phyloP scores from a whole-genome alignment of 139 green algal species.

The Diplosphaera chodatii region DNA sequence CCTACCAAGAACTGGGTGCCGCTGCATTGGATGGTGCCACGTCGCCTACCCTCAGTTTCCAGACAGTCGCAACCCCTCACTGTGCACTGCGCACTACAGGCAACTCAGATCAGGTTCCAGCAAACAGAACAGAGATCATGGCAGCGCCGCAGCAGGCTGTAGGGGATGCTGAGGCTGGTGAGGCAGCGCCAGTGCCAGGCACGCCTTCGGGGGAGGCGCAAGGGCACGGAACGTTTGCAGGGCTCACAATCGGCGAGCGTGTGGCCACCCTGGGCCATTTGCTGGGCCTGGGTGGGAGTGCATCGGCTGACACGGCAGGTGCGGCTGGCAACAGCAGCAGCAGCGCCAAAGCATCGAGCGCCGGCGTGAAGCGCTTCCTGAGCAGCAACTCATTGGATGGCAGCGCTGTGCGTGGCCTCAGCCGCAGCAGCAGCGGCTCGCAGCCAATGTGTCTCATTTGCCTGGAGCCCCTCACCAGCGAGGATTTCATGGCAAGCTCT shows the following conservation, averaged over 20 bases:
- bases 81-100: too few species aligned
- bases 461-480: conserved; percentile 56
- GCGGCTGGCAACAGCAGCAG: too few species aligned
- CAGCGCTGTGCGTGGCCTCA: neutral
- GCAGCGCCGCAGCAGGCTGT: too few species aligned
- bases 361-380: neutral
- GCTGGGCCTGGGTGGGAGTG: neutral
- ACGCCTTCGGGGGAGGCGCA: neutral
- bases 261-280: neutral
- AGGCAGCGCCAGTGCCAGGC: neutral
- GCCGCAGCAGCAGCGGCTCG: conserved; percentile 1
- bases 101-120: neutral
- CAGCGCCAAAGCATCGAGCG: neutral
- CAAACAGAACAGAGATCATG: neutral
- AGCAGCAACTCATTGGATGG: neutral
- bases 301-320: neutral
- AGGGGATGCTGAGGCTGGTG: neutral
- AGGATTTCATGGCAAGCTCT: conserved; percentile 33
- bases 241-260: neutral
- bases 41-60: too few species aligned
- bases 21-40: too few species aligned
- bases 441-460: conserved; percentile 68
- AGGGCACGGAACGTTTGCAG: too few species aligned
- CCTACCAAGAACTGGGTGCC: too few species aligned
- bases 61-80: too few species aligned